A percentile compares a stretch with the other conserved stretches of the same genome.
Conservation (phyloP, 2,329 filamentous ascomycete genomes). For the Fusarium newnesense region DNA sequence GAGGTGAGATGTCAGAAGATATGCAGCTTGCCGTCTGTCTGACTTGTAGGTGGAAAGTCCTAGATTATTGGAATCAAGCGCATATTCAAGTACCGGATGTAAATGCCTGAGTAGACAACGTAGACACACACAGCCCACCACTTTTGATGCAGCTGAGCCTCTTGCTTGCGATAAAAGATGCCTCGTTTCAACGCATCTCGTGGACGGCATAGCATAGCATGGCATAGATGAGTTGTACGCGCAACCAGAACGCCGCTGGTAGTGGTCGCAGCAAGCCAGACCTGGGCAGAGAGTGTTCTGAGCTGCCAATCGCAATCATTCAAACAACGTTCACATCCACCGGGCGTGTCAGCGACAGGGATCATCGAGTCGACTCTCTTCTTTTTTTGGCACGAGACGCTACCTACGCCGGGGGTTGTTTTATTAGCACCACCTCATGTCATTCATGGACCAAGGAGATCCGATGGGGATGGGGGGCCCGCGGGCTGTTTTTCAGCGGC, state of each 20-base stretch:
- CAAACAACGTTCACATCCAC: conserved; percentile 22
- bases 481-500: conserved; percentile 1
- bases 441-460: not conserved
- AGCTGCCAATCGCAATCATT: conserved; percentile 26
- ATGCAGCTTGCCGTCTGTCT: conserved; percentile 29
- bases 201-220: conserved; percentile 1
- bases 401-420: conserved; percentile 26
- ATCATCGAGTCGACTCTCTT: conserved; percentile 10
- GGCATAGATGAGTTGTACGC: conserved; percentile 17
- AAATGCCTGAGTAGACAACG: not conserved
- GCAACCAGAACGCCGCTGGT: conserved; percentile 26
- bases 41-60: conserved; percentile 5
- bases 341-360: conserved; percentile 36
- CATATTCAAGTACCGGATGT: not conserved
- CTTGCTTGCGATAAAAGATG: conserved; percentile 5
- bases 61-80: not conserved
- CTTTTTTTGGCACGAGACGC: conserved; percentile 36
- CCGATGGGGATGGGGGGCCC: not conserved
- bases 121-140: conserved; percentile 16
- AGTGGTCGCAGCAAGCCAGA: conserved; percentile 38
- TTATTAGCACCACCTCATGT: conserved; percentile 14
- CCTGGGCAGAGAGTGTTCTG: conserved; percentile 3
- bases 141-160: conserved; percentile 27
- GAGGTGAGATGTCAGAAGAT: conserved; percentile 19
- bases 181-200: conserved; percentile 35